phyloP scores from a whole-genome alignment of 2,329 filamentous ascomycete species.

The Chaetomiaceae sp. region DNA sequence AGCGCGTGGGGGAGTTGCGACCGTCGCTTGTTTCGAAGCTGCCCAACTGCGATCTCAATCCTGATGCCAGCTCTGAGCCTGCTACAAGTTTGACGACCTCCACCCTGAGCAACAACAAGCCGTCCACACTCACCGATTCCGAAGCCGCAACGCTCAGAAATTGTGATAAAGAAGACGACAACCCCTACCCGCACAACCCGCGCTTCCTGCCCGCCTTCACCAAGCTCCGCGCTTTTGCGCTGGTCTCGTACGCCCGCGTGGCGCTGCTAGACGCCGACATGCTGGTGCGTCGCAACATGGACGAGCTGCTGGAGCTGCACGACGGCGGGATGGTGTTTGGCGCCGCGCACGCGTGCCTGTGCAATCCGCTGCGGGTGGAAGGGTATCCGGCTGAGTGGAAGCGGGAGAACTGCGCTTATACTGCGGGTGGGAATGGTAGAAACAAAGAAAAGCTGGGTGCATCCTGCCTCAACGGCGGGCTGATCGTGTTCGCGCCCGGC shows the following conservation, averaged over 20 bases:
- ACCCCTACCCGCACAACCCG: constrained; percentile 61
- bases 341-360: constrained; percentile 41
- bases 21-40: too few species aligned
- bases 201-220: constrained; percentile 89
- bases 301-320: constrained; percentile 83
- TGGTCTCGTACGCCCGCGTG: constrained; percentile 70
- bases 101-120: too few species aligned
- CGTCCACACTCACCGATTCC: not conserved
- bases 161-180: not conserved
- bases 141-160: not conserved
- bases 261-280: constrained; percentile 87
- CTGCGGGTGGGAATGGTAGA: constrained; percentile 20
- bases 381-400: constrained; percentile 62
- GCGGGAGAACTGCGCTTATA: constrained; percentile 53
- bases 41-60: not conserved
- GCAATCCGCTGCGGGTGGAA: not conserved
- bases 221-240: constrained; percentile 73
- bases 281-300: constrained; percentile 79
- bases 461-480: constrained; percentile 41
- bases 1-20: constrained; percentile 67
- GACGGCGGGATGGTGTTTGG: constrained; percentile 71
- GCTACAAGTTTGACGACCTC: too few species aligned
- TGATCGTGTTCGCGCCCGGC: constrained; percentile 52
- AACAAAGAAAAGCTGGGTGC: not conserved
- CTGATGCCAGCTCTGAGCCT: too few species aligned